These are phyloP conservation scores for Daedaleopsis sinensis DNA, from an alignment of 768 basidiomycete species.

Conservation along the genomic window DNA sequence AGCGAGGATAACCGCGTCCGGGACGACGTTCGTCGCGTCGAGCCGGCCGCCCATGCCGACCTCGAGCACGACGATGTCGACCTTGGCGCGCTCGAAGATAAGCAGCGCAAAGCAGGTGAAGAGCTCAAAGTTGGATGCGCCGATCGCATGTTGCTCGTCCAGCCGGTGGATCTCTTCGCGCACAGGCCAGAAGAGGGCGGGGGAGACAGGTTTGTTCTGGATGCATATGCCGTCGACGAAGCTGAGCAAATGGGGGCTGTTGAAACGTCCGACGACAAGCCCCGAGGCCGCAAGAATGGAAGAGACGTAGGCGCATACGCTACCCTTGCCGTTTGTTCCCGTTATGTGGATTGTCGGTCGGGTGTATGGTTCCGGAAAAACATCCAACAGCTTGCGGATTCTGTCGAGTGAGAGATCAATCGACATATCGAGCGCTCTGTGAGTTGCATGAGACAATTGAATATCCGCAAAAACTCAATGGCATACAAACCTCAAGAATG, in stretches of 20 bases:
- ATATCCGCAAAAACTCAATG: too few species aligned
- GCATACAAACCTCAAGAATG: too few species aligned
- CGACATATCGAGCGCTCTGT: slow-evolving; percentile 37
- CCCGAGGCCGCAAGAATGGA: slow-evolving; percentile 66
- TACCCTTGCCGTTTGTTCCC: slow-evolving; percentile 98
- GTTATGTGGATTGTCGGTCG: slow-evolving; percentile 89
- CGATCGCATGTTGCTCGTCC: slow-evolving; percentile 45
- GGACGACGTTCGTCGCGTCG: slow-evolving; percentile 93
- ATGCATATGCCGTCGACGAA: slow-evolving; percentile 78
- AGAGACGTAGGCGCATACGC: slow-evolving; percentile 80
- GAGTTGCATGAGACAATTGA: too few species aligned
- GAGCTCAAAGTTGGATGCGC: slow-evolving; percentile 80
- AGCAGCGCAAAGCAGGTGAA: slow-evolving; percentile 80
- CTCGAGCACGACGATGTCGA: slow-evolving; percentile 88
- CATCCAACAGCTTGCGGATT: slow-evolving; percentile 50
- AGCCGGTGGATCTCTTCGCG: slow-evolving; percentile 51
- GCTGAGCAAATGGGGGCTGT: slow-evolving; percentile 87
- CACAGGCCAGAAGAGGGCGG: slow-evolving; percentile 48
- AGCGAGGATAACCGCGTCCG: slow-evolving; percentile 65
- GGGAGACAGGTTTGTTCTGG: slow-evolving; percentile 54
- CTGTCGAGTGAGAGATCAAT: slow-evolving; percentile 72
- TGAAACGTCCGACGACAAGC: slow-evolving; percentile 79
- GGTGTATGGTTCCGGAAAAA: slow-evolving; percentile 59
- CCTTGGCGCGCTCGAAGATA: slow-evolving; percentile 66
- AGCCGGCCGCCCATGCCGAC: slow-evolving; percentile 93